phyloP scores from a whole-genome alignment of 441 rosid genomes.

The Erysimum pusillum region DNA sequence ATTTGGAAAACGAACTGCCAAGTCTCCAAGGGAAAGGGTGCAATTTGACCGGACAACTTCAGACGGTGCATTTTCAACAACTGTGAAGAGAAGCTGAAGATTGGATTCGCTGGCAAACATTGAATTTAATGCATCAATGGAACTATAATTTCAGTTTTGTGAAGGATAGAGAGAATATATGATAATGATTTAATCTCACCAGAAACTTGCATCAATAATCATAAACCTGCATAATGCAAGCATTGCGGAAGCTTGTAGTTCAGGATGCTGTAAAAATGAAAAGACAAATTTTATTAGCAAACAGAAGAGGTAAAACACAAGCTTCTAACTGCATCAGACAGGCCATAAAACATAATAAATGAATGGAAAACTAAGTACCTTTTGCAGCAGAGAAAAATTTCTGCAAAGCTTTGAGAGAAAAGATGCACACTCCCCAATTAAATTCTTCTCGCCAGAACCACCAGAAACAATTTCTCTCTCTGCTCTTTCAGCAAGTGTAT shows the following conservation, averaged over 20 bases:
- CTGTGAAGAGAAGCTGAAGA: conserved; percentile 98
- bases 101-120: conserved; percentile 77
- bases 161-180: conserved; percentile 21
- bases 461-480: conserved; percentile 93
- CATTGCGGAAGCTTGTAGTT: conserved; percentile 95
- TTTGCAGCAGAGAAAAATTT: conserved; percentile 85
- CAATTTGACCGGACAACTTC: conserved; percentile 96
- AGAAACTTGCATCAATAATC: conserved; percentile 91
- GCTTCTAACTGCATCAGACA: conserved; percentile 8
- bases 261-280: conserved; percentile 73
- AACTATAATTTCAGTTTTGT: conserved; percentile 18
- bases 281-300: conserved; percentile 18
- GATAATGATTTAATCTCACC: conserved; percentile 58
- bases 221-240: conserved; percentile 94
- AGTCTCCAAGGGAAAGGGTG: conserved; percentile 95
- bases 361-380: conserved; percentile 56
- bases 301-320: conserved; percentile 20
- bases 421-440: conserved; percentile 85
- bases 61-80: conserved; percentile 93
- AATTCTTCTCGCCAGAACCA: conserved; percentile 64
- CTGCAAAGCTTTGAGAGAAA: conserved; percentile 94
- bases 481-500: conserved; percentile 86
- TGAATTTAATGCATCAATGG: conserved; percentile 42
- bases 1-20: conserved; percentile 98
- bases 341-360: conserved; percentile 8